These are phyloP conservation scores for Coix lacrymajobi DNA, from an alignment of 176 grass and related monocot genomes.

Conservation along the genomic window DNA sequence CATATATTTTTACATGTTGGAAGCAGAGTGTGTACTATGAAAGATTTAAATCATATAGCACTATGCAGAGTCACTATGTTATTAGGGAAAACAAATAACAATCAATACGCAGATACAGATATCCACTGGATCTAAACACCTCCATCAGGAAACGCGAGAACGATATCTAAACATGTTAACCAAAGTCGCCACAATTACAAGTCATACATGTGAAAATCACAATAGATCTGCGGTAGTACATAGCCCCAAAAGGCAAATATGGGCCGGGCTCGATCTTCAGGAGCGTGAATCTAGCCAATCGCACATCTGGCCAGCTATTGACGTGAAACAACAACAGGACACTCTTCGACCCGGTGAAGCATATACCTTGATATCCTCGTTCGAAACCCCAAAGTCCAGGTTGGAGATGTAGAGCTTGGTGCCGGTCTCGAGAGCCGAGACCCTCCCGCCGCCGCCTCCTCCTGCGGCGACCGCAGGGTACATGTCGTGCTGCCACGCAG, in stretches of 20 bases:
- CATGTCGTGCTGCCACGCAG: slow-evolving; percentile 93
- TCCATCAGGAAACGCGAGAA: background rate
- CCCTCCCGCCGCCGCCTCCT: slow-evolving; percentile 38
- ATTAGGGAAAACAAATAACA: background rate
- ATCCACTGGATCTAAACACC: background rate
- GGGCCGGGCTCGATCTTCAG: background rate
- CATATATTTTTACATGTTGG: background rate
- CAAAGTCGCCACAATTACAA: background rate
- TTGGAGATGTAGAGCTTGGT: slow-evolving; percentile 95
- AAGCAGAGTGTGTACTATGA: background rate
- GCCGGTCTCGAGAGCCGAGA: slow-evolving; percentile 80
- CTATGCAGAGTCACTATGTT: background rate
- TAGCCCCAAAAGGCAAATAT: background rate
- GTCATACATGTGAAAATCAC: background rate
- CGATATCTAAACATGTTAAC: background rate
- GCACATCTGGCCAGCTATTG: background rate
- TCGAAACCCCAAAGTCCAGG: slow-evolving; percentile 86
- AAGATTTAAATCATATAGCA: background rate
- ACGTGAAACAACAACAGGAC: background rate
- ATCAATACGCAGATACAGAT: background rate
- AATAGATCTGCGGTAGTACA: background rate
- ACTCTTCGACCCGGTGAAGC: background rate
- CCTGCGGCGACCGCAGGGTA: slow-evolving; percentile 36
- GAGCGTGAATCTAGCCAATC: background rate
- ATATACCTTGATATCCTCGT: slow-evolving; percentile 94